phyloP scores from a whole-genome alignment of 2,329 filamentous ascomycete genomes.

The Colletotrichum karsti region DNA sequence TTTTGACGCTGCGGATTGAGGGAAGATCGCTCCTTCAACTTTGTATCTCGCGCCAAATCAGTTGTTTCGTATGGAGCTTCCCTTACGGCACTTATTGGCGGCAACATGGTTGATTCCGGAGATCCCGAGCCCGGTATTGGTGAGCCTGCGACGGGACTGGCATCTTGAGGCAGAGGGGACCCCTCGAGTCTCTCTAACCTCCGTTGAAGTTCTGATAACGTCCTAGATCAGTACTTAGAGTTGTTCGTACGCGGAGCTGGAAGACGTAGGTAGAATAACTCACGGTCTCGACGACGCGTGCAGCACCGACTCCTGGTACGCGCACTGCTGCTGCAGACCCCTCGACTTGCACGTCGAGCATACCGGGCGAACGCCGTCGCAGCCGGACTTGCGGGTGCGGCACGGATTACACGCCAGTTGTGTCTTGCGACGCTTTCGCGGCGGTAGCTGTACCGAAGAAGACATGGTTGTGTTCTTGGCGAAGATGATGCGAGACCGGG shows the following conservation, averaged over 20 bases:
- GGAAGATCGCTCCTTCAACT: too few species aligned
- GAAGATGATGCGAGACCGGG: background rate
- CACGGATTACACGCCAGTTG: constrained; percentile 11
- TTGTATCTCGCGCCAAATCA: too few species aligned
- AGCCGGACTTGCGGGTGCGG: constrained; percentile 15
- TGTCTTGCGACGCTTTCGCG: constrained; percentile 3
- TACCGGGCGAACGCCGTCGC: constrained; percentile 5
- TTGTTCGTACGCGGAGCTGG: accelerated
- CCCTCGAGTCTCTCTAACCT: constrained; percentile 4
- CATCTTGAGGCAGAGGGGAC: background rate
- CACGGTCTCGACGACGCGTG: background rate
- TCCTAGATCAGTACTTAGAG: background rate
- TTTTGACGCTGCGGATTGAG: background rate
- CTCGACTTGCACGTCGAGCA: background rate
- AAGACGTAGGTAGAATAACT: background rate
- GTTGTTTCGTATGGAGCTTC: too few species aligned
- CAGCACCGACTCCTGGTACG: constrained; percentile 8
- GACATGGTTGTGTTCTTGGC: background rate
- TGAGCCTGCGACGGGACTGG: too few species aligned
- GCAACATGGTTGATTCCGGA: background rate
- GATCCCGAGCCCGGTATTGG: background rate
- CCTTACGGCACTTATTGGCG: too few species aligned
- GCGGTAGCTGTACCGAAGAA: background rate
- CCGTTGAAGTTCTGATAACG: background rate
- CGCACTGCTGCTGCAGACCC: background rate